These are phyloP conservation scores for Sarcomyxa edulis DNA, from an alignment of 768 basidiomycete genomes.

Conservation along the genomic window DNA sequence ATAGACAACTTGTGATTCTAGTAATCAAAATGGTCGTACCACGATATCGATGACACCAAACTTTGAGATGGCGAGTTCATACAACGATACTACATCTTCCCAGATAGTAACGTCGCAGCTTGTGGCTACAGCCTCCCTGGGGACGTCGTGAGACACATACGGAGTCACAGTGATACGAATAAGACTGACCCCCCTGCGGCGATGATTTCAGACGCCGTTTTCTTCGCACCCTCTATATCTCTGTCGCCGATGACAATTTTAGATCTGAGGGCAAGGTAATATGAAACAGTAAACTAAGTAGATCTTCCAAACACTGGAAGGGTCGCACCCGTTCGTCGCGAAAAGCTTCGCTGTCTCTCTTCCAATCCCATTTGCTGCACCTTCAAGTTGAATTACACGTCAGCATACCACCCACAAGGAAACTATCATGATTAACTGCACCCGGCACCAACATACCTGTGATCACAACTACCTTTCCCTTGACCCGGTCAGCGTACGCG, in stretches of 20 bases:
- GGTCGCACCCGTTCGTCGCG: constrained; percentile 40
- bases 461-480: constrained; percentile 45
- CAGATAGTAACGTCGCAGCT: constrained; percentile 48
- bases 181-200: constrained; percentile 36
- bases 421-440: constrained; percentile 1
- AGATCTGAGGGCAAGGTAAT: too few relatives aligned
- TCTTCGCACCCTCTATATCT: constrained; percentile 33
- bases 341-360: constrained; percentile 45
- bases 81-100: constrained; percentile 49
- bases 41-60: constrained; percentile 52
- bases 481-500: constrained; percentile 31
- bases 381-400: constrained; percentile 16
- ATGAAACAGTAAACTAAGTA: constrained; percentile 4
- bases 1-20: neutral
- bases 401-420: neutral
- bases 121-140: constrained; percentile 35
- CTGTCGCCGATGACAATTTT: constrained; percentile 52
- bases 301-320: neutral
- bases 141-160: constrained; percentile 1
- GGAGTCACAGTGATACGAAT: neutral
- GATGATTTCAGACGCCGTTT: constrained; percentile 34
- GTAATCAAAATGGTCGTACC: constrained; percentile 19
- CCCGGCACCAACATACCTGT: constrained; percentile 31
- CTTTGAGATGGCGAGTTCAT: constrained; percentile 39
- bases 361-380: constrained; percentile 51